phyloP scores from a whole-genome alignment of 768 basidiomycete species.

The Trametes cubensis region DNA sequence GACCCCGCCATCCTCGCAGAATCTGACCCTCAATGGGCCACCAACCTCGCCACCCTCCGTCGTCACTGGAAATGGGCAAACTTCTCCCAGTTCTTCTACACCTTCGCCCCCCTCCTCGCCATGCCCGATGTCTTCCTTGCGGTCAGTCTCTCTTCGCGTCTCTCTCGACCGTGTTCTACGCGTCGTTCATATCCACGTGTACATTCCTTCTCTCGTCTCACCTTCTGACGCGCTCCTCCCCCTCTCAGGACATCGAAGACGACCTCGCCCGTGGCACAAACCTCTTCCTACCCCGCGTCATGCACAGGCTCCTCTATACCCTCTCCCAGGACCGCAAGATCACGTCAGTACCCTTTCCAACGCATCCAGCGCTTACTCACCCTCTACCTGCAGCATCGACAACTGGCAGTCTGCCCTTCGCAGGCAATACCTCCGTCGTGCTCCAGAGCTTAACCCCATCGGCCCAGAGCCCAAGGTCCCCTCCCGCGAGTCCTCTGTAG shows the following conservation, averaged over 20 bases:
- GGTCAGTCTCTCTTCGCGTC: constrained; percentile 43
- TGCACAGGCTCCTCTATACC: constrained; percentile 72
- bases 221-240: constrained; percentile 20
- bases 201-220: neutral
- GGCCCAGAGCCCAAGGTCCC: constrained; percentile 54
- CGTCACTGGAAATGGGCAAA: constrained; percentile 93
- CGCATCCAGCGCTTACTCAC: constrained; percentile 25
- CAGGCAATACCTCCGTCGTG: constrained; percentile 75
- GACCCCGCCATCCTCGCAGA: constrained; percentile 24
- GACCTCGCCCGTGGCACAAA: constrained; percentile 67
- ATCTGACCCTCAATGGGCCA: constrained; percentile 31
- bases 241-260: constrained; percentile 70
- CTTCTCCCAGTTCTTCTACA: constrained; percentile 87
- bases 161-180: constrained; percentile 10
- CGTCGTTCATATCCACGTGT: neutral
- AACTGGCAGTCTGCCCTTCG: constrained; percentile 81
- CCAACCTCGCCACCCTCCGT: constrained; percentile 57
- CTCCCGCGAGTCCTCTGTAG: constrained; percentile 30
- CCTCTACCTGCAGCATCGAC: constrained; percentile 50
- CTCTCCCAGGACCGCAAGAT: constrained; percentile 83
- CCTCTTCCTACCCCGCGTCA: constrained; percentile 67
- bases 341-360: constrained; percentile 49
- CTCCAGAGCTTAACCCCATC: constrained; percentile 71
- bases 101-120: constrained; percentile 74
- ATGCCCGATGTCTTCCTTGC: constrained; percentile 69